Evolutionary conservation across 2,329 filamentous ascomycete genomes (phyloP), one percentile per base, ranked within the genome.

Genomic region (Dactylellina haptotyla): DNA sequence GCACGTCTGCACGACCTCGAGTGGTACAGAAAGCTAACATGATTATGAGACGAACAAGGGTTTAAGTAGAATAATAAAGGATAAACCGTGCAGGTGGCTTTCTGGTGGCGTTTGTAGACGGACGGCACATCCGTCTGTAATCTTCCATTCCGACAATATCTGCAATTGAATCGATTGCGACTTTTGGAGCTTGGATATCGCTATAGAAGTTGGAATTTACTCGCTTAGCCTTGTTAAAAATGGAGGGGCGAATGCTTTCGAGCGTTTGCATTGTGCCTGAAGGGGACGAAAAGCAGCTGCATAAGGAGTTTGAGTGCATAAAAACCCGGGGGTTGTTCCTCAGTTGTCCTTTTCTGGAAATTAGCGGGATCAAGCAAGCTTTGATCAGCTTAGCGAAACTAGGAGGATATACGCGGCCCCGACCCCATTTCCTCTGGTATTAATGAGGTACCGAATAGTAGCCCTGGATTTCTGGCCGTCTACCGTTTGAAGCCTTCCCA

Each of bases 221-320:
- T 53, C 16, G 50, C 30, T 37, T 57, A 30, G 5, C 18, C 6
- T 43, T 10, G 53, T 16, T 12, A 20, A 18, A 25, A 57, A 39
- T 43, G 6, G 53, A n/a, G 30, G 8, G 14, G 14, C 8, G 9
- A 34, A 25, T 16, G 4, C 28, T 39, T 18, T 23, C 34, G 9
- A 39, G 16, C 23, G 25, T 25, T 32, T 69, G 64, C 64, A 62
- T 69, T 61, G 54, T 69, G 64, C 64, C 64, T 62, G 56, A 69
- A 56, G 34, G 23, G 28, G 14, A 57, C 18, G 32, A 62, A 48
- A 51, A 30, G 25, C 32, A 34, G 54, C 45, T 61, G 53, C 63
- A 43, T 43, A 8, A 59, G 53, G 32, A 30, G 45, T 16, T 30
- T 67, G 63, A 51, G 63, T 37, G 63, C 63, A 67, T 67, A 50